Conservation (phyloP, 2,329 filamentous ascomycete species). For the Verticillium klebahnii region DNA sequence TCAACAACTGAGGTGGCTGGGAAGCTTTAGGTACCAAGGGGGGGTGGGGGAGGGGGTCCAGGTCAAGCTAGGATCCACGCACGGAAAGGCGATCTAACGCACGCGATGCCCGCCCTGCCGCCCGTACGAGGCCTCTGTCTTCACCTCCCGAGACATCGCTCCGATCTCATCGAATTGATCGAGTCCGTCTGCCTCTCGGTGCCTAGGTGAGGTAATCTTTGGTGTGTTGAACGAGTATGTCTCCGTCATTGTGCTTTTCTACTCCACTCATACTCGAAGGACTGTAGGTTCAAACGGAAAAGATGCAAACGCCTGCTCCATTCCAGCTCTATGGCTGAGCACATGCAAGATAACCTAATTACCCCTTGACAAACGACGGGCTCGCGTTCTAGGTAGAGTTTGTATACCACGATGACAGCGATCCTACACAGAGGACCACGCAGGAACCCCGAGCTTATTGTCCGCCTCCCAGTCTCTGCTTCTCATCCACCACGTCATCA, state of each 20-base stretch:
- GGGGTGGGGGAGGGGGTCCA: no score
- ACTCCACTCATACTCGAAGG: neutral
- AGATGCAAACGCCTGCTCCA: neutral
- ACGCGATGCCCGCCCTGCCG: no score
- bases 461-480: slow-evolving; percentile 7
- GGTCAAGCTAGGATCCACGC: no score
- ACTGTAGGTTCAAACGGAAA: neutral
- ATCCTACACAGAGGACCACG: neutral
- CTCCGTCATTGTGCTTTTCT: neutral
- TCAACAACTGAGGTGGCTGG: no score
- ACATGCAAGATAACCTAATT: neutral
- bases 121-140: no score
- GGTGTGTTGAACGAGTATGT: neutral
- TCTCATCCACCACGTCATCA: slow-evolving; percentile 32
- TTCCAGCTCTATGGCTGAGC: neutral
- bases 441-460: neutral
- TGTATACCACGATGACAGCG: neutral
- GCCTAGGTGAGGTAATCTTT: neutral
- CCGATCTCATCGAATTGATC: no score
- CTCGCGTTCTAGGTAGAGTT: neutral
- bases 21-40: no score
- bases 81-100: no score
- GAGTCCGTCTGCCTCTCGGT: no score
- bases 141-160: no score
- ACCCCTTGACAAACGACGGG: neutral